These are phyloP conservation scores for Bigelowiella natans DNA, from an alignment of 78 protist species.

Conservation along the genomic window DNA sequence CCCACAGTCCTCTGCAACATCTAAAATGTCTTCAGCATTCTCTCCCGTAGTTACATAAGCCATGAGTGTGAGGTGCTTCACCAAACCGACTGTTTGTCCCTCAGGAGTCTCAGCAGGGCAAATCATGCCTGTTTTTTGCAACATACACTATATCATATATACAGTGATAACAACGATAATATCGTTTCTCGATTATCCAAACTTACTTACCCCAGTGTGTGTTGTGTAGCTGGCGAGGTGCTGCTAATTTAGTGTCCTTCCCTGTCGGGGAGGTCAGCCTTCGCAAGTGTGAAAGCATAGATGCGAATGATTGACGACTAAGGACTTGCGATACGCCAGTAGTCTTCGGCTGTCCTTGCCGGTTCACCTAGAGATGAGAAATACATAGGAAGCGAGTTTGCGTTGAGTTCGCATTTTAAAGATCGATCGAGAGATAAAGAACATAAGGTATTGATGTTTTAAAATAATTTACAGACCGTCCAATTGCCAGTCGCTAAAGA, in stretches of 20 bases:
- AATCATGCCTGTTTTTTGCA: no score
- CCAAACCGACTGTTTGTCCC: slow-evolving; percentile 79
- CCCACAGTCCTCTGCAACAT: slow-evolving; percentile 51
- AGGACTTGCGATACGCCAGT: slow-evolving; percentile 84
- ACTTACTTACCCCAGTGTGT: slow-evolving; percentile 99
- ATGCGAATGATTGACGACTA: slow-evolving; percentile 85
- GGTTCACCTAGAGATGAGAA: not conserved
- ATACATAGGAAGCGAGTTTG: no score
- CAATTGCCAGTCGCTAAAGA: slow-evolving; percentile 98
- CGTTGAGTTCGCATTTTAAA: no score
- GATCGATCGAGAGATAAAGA: no score
- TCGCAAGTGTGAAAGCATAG: slow-evolving; percentile 91
- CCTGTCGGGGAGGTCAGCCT: slow-evolving; percentile 93
- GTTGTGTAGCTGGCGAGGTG: slow-evolving; percentile 93
- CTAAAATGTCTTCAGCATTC: slow-evolving; percentile 28
- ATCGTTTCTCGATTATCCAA: no score
- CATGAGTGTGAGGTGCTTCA: slow-evolving; percentile 95
- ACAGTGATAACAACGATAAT: no score
- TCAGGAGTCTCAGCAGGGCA: slow-evolving; percentile 97
- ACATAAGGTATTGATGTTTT: no score
- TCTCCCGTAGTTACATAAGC: slow-evolving; percentile 78
- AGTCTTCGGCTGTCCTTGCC: not conserved
- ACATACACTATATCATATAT: no score
- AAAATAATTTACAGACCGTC: no score
- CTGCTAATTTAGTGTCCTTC: slow-evolving; percentile 77